These are phyloP conservation scores for Plasmodium blacklocki DNA, from an alignment of 169 alveolate genomes.

Conservation along the genomic window DNA sequence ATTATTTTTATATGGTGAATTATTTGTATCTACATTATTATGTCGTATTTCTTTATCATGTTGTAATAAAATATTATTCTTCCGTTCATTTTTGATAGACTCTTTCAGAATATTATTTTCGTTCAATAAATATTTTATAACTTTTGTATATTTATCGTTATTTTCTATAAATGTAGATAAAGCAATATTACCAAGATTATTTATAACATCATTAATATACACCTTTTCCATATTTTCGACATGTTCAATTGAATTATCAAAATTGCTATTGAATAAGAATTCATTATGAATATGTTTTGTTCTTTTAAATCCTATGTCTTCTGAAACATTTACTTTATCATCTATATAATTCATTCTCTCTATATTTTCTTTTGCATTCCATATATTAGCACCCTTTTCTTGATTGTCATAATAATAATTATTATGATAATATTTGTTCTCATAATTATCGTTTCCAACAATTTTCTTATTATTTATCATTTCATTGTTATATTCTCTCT, in stretches of 20 bases:
- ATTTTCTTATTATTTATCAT: background rate
- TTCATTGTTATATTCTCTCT: background rate
- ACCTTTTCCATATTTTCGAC: no score
- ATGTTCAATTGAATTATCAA: no score
- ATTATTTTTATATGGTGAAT: conserved; percentile 12
- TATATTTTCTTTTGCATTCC: no score
- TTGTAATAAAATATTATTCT: conserved; percentile 4
- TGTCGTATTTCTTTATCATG: background rate
- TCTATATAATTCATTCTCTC: no score
- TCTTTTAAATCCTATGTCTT: no score
- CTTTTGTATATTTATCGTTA: conserved; percentile 61
- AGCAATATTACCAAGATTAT: conserved; percentile 63
- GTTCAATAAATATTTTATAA: conserved; percentile 55
- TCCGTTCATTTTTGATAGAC: conserved; percentile 34
- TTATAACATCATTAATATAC: conserved; percentile 32
- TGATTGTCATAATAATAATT: no score
- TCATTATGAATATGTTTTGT: no score
- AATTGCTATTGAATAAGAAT: background rate
- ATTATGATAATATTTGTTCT: background rate
- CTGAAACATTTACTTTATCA: no score
- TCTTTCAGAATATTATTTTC: conserved; percentile 63
- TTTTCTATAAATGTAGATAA: conserved; percentile 69
- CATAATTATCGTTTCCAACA: conserved; percentile 5
- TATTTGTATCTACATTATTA: background rate
- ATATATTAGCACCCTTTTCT: no score